Evolutionary conservation across 345 rosid species (phyloP).

Genomic region (Pugionium dolabratum): DNA sequence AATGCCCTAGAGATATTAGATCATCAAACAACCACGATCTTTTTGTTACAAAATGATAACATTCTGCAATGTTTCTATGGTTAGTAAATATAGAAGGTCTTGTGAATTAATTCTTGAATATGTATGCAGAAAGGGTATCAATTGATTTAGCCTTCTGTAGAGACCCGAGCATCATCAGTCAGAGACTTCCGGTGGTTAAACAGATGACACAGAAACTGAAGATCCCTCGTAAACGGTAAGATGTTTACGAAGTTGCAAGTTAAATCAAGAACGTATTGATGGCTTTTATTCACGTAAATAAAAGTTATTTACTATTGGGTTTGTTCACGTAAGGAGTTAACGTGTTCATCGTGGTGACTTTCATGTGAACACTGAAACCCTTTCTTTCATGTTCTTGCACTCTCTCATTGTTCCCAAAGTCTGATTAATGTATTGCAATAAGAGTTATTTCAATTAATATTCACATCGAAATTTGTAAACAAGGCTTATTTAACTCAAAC

Average conservation of each 20-base stretch:
- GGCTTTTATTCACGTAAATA: conserved; percentile 5
- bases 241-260: conserved; percentile 23
- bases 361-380: conserved; percentile 13
- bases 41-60: conserved; percentile 1
- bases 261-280: background rate
- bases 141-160: conserved; percentile 69
- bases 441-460: background rate
- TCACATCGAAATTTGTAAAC: background rate
- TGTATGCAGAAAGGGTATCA: conserved; percentile 82
- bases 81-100: background rate
- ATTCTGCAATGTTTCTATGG: background rate
- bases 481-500: background rate
- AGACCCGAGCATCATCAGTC: conserved; percentile 85
- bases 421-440: too few relatives aligned
- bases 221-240: conserved; percentile 39
- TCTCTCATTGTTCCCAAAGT: background rate
- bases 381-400: background rate
- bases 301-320: background rate
- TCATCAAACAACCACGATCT: conserved; percentile 7
- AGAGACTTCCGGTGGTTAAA: conserved; percentile 81
- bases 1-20: background rate
- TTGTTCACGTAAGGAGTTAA: conserved; percentile 14
- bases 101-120: conserved; percentile 20
- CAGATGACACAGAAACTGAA: conserved; percentile 70
- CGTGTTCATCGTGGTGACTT: conserved; percentile 11